phyloP scores from a whole-genome alignment of 2,329 filamentous ascomycete genomes.

The Cercospora brassicicola region DNA sequence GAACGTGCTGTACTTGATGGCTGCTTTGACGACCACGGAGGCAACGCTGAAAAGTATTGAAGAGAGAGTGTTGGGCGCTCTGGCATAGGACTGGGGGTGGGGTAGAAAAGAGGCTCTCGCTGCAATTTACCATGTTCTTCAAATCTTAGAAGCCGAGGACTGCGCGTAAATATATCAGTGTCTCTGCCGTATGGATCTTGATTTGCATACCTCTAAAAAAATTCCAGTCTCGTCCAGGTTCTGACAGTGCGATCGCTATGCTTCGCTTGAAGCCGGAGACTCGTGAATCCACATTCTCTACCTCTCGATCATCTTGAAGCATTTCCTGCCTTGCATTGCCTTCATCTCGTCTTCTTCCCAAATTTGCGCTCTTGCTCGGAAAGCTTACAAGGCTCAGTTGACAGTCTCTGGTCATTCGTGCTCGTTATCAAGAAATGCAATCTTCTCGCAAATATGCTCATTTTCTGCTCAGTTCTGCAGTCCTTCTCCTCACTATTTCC shows the following conservation, averaged over 20 bases:
- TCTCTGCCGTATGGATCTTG: neutral
- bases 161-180: neutral
- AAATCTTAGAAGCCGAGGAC: neutral
- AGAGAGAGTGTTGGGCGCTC: conserved; percentile 34
- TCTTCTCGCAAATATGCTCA: neutral
- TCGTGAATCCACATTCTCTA: neutral
- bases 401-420: neutral
- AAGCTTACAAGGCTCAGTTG: neutral
- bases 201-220: neutral
- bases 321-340: too few species aligned
- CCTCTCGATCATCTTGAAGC: neutral
- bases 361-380: neutral
- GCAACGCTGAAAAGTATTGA: conserved; percentile 47
- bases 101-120: too few species aligned
- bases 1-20: conserved; percentile 63
- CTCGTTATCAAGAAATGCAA: neutral
- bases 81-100: neutral
- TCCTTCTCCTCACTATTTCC: neutral
- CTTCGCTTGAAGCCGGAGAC: neutral
- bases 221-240: neutral
- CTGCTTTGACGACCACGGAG: conserved; percentile 53
- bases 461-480: neutral
- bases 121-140: neutral
- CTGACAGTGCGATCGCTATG: neutral
- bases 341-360: neutral